phyloP scores from a whole-genome alignment of 2,329 filamentous ascomycete species.

The Claviceps sp. region DNA sequence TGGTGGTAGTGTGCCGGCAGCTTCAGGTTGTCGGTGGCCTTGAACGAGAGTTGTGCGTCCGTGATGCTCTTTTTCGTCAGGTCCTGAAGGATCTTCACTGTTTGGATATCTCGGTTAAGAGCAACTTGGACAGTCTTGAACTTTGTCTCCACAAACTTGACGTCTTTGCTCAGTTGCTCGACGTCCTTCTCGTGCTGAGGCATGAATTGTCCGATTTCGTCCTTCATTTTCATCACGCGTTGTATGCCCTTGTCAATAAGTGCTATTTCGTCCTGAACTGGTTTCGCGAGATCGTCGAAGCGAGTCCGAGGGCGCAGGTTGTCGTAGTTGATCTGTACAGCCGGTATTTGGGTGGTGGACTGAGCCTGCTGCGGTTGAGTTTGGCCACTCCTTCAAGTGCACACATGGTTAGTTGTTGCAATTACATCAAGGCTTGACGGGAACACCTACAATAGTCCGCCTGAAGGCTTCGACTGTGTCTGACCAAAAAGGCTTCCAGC shows the following conservation, averaged over 20 bases:
- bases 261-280: constrained; percentile 66
- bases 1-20: constrained; percentile 47
- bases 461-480: constrained; percentile 19
- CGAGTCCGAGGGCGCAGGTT: constrained; percentile 78
- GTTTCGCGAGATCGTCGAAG: constrained; percentile 77
- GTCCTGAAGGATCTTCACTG: constrained; percentile 50
- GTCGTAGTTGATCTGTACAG: constrained; percentile 64
- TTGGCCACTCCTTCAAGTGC: constrained; percentile 13
- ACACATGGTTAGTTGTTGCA: not conserved
- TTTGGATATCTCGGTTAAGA: constrained; percentile 43
- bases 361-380: constrained; percentile 17
- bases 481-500: constrained; percentile 19
- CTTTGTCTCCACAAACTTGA: constrained; percentile 36
- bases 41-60: constrained; percentile 58
- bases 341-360: constrained; percentile 44
- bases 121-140: constrained; percentile 31
- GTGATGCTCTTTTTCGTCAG: constrained; percentile 48
- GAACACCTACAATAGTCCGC: constrained; percentile 19
- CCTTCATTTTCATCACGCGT: constrained; percentile 63
- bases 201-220: constrained; percentile 59
- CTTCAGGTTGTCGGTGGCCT: constrained; percentile 60
- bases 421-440: not conserved
- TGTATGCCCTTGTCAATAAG: constrained; percentile 69
- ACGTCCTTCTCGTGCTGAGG: constrained; percentile 38
- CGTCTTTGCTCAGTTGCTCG: constrained; percentile 31